Conservation (phyloP, 805 yeast species). For the Cyberlindnera americana region DNA sequence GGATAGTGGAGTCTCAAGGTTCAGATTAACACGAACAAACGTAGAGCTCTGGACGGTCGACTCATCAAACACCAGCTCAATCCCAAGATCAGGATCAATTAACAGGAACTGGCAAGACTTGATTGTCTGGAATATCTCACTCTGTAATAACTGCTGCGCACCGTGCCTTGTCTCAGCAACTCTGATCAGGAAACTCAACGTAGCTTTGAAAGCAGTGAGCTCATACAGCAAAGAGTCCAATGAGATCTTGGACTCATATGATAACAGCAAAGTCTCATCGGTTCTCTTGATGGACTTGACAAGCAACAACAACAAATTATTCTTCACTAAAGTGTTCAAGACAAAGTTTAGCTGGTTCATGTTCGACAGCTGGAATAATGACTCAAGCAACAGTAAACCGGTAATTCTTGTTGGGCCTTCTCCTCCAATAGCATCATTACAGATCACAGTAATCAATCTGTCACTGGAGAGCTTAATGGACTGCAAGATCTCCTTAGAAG, state of each 20-base stretch:
- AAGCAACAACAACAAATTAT: conserved; percentile 61
- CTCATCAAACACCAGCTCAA: conserved; percentile 46
- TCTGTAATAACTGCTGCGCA: conserved; percentile 69
- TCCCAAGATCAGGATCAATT: conserved; percentile 78
- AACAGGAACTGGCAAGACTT: conserved; percentile 52
- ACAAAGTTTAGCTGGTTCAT: conserved; percentile 51
- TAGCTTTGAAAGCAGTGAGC: conserved; percentile 70
- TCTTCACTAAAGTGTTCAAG: conserved; percentile 56
- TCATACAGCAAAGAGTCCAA: conserved; percentile 63
- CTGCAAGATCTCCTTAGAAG: conserved; percentile 46
- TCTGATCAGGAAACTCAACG: conserved; percentile 63
- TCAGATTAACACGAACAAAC: conserved; percentile 42
- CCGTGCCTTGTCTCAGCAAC: conserved; percentile 77
- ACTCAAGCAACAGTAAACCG: conserved; percentile 71
- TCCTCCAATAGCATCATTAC: conserved; percentile 75
- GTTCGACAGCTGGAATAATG: conserved; percentile 53
- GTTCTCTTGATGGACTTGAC: conserved; percentile 65
- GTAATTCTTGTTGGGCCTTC: conserved; percentile 76
- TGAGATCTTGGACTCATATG: conserved; percentile 36
- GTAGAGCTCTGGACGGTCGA: conserved; percentile 28
- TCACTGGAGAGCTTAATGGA: conserved; percentile 57
- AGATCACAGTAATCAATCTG: conserved; percentile 57
- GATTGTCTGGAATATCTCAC: conserved; percentile 65
- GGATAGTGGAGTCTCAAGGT: conserved; percentile 50
- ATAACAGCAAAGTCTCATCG: conserved; percentile 53